phyloP scores from a whole-genome alignment of 192 early-diverging fungal genomes.

The Haplosporangium gracile region DNA sequence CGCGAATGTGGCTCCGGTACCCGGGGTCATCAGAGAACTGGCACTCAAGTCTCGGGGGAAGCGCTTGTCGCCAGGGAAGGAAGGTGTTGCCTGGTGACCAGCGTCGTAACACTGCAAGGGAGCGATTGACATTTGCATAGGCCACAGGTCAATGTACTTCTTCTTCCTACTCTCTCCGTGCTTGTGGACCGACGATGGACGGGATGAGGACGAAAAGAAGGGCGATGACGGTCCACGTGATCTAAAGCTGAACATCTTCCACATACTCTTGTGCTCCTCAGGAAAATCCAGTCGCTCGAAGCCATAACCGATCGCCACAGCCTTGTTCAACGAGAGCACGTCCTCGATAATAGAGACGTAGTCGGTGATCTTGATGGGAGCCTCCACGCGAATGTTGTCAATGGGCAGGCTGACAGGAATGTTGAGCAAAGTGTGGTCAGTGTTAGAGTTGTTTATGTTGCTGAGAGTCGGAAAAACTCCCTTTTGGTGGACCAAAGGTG shows the following conservation, averaged over 20 bases:
- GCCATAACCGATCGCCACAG: conserved; percentile 75
- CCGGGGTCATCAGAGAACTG: conserved; percentile 1
- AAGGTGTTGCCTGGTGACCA: neutral
- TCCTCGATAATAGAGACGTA: conserved; percentile 83
- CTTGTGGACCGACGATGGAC: conserved; percentile 21
- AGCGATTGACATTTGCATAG: conserved; percentile 68
- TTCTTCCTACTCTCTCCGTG: conserved; percentile 41
- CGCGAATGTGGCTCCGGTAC: conserved; percentile 6
- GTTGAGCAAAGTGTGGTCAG: conserved; percentile 41
- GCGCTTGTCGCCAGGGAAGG: conserved; percentile 14
- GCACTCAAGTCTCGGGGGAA: conserved; percentile 20
- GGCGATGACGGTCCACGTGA: neutral
- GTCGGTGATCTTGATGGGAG: conserved; percentile 67
- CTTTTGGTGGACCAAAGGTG: neutral
- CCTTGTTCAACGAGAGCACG: conserved; percentile 74
- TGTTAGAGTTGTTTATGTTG: conserved; percentile 3
- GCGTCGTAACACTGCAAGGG: conserved; percentile 24
- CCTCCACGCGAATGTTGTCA: conserved; percentile 67
- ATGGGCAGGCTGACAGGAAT: conserved; percentile 63
- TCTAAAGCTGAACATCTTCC: conserved; percentile 18
- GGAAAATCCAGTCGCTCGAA: conserved; percentile 65
- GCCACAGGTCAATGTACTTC: conserved; percentile 82
- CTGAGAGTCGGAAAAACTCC: neutral
- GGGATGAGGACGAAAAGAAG: conserved; percentile 24
- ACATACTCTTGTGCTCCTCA: conserved; percentile 38